Percentiles rank a stretch among this genome's conserved stretches.
Evolutionary conservation across 352 stramenopile genomes (phyloP).

Genomic region (Phytophthora pistaciae): DNA sequence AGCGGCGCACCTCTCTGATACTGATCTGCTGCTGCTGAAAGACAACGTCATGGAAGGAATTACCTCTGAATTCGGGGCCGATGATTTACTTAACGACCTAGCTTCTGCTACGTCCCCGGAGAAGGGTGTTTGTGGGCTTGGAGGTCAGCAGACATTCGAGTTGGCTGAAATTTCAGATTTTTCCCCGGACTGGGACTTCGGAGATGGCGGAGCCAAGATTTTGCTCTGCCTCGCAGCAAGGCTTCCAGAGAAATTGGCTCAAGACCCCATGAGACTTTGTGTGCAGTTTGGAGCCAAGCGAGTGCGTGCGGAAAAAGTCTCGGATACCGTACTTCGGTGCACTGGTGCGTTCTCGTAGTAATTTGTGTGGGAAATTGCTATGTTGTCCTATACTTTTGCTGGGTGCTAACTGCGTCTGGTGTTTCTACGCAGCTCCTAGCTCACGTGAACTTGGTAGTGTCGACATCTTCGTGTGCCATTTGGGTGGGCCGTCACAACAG

Average conservation of each 20-base stretch:
- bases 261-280: constrained; percentile 54
- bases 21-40: constrained; percentile 38
- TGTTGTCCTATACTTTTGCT: no score
- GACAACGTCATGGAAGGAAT: constrained; percentile 44
- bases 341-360: constrained; percentile 54
- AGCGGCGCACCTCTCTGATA: constrained; percentile 27
- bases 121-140: constrained; percentile 11
- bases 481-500: constrained; percentile 21
- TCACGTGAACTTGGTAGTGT: constrained; percentile 51
- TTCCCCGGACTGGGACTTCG: constrained; percentile 87
- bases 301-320: constrained; percentile 68
- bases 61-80: constrained; percentile 27
- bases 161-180: constrained; percentile 79
- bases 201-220: constrained; percentile 79
- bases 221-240: constrained; percentile 78
- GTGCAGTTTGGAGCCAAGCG: constrained; percentile 75
- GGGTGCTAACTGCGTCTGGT: background rate
- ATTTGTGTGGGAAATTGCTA: background rate
- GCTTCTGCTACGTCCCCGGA: constrained; percentile 2
- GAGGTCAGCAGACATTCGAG: constrained; percentile 40
- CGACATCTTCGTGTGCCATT: constrained; percentile 70
- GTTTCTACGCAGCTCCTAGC: constrained; percentile 48
- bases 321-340: constrained; percentile 79
- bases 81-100: constrained; percentile 47
- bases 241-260: constrained; percentile 31